phyloP scores from a whole-genome alignment of 352 stramenopile species.

The Phytophthora agathidicida region DNA sequence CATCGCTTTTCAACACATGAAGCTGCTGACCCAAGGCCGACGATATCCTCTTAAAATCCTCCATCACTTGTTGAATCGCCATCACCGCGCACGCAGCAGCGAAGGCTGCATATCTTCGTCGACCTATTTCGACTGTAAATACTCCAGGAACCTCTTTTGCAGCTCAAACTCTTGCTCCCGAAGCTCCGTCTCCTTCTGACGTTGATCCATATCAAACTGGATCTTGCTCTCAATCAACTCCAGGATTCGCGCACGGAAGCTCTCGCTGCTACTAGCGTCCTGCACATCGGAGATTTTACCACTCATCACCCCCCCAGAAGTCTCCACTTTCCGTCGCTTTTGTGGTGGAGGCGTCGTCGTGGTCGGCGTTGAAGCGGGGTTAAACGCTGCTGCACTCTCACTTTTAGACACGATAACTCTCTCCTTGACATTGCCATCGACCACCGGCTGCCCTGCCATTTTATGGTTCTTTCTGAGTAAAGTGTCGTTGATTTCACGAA shows the following conservation, averaged over 20 bases:
- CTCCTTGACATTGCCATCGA: slow-evolving; percentile 28
- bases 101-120: slow-evolving; percentile 1
- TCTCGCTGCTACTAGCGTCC: slow-evolving; percentile 38
- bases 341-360: slow-evolving; percentile 9
- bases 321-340: slow-evolving; percentile 38
- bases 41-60: not conserved
- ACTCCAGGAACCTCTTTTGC: slow-evolving; percentile 83
- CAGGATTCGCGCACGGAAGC: slow-evolving; percentile 67
- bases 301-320: not conserved
- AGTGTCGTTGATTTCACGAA: slow-evolving; percentile 62
- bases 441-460: slow-evolving; percentile 26
- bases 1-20: not conserved
- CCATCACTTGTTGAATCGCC: not conserved
- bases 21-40: not conserved
- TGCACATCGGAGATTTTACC: slow-evolving; percentile 4
- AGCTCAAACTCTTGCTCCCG: slow-evolving; percentile 83
- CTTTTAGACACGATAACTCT: slow-evolving; percentile 18
- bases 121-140: slow-evolving; percentile 77
- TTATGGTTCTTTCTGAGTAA: slow-evolving; percentile 62
- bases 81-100: not conserved
- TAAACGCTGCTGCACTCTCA: slow-evolving; percentile 4
- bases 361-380: not conserved
- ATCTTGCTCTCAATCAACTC: slow-evolving; percentile 84
- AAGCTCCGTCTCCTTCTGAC: slow-evolving; percentile 74
- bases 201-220: slow-evolving; percentile 85